A percentile compares a stretch with the other conserved stretches of the same genome.
These are phyloP conservation scores for Tetradesmus lagerheimii DNA, from an alignment of 139 green algal species.

Conservation along the genomic window DNA sequence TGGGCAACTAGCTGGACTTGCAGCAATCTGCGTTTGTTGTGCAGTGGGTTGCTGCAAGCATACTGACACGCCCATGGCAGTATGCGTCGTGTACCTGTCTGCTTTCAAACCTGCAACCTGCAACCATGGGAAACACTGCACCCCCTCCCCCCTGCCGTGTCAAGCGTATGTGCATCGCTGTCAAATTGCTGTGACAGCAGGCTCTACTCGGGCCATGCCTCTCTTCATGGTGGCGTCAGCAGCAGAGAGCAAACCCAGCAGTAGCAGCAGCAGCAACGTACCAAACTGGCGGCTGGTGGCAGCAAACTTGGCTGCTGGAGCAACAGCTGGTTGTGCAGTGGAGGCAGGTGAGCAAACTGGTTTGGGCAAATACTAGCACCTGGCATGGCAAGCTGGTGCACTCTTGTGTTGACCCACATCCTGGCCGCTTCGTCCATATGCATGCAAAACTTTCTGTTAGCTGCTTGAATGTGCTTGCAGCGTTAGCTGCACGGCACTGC, in stretches of 20 bases:
- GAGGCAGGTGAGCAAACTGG: slow-evolving; percentile 75
- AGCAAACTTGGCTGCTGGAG: slow-evolving; percentile 86
- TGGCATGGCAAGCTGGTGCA: too few species aligned
- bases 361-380: too few species aligned
- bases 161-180: not conserved
- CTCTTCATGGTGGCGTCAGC: slow-evolving; percentile 47
- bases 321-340: slow-evolving; percentile 85
- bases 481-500: not conserved
- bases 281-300: slow-evolving; percentile 72
- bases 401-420: not conserved
- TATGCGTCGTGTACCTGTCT: too few species aligned
- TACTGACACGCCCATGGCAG: too few species aligned
- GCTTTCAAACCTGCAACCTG: too few species aligned
- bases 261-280: slow-evolving; percentile 5
- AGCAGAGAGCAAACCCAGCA: slow-evolving; percentile 8
- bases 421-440: not conserved
- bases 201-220: slow-evolving; percentile 41
- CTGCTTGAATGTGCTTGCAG: too few species aligned
- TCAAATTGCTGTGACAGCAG: not conserved
- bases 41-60: too few species aligned
- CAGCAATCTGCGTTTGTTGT: too few species aligned
- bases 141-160: not conserved
- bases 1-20: too few species aligned
- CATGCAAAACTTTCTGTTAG: too few species aligned
- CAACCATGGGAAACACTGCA: too few species aligned